Conservation (phyloP, 805 yeast species). For the Yarrowia deformans region DNA sequence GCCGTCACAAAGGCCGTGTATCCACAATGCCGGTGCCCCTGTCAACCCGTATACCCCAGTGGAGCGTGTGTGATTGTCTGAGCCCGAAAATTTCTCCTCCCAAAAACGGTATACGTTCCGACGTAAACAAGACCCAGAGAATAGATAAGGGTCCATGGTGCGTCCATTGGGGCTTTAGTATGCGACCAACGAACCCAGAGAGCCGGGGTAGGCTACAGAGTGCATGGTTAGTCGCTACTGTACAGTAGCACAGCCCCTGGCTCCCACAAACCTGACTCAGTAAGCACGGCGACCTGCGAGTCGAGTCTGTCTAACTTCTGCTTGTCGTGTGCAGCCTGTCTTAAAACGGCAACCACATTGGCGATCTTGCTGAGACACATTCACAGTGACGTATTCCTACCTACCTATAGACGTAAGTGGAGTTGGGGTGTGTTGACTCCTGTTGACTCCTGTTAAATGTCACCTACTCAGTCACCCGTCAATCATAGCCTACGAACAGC, state of each 20-base stretch:
- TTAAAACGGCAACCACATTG: neutral
- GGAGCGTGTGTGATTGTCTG: too few relatives aligned
- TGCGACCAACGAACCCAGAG: neutral
- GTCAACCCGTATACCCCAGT: too few relatives aligned
- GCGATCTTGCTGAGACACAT: neutral
- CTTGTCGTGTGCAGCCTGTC: conserved; percentile 5
- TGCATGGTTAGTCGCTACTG: neutral
- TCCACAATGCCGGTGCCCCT: too few relatives aligned
- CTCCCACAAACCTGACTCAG: neutral
- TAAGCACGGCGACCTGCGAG: neutral
- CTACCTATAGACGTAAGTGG: neutral
- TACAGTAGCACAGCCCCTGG: neutral
- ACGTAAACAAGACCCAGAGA: neutral
- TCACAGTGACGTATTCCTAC: neutral
- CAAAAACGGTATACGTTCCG: conserved; percentile 32
- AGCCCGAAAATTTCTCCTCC: neutral
- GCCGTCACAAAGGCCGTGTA: too few relatives aligned
- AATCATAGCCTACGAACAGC: neutral
- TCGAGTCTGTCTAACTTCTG: conserved; percentile 1
- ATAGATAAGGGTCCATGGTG: conserved; percentile 4
- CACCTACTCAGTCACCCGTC: too few relatives aligned
- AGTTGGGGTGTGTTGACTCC: neutral
- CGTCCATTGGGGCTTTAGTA: neutral
- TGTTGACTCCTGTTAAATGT: too few relatives aligned
- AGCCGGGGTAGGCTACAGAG: conserved; percentile 26